Conservation (phyloP, 257 asterid species). For the Cordia subcordata region DNA sequence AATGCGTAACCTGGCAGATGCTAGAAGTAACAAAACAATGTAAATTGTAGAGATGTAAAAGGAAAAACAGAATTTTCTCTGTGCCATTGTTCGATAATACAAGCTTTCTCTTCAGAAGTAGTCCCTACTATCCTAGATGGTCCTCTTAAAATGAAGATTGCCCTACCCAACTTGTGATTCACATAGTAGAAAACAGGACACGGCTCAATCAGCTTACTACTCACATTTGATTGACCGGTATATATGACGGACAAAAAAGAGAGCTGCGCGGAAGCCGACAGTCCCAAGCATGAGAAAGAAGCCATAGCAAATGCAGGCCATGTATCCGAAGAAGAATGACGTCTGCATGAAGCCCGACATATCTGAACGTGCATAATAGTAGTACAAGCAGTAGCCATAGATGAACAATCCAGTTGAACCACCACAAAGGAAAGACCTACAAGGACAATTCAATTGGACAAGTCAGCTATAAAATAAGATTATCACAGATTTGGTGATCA, state of each 20-base stretch:
- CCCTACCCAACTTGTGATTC: slow-evolving; percentile 7
- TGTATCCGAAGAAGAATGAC: slow-evolving; percentile 69
- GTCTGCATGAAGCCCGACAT: slow-evolving; percentile 98
- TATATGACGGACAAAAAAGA: slow-evolving; percentile 45
- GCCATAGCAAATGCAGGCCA: slow-evolving; percentile 51
- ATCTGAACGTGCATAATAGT: slow-evolving; percentile 78
- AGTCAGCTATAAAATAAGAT: neutral
- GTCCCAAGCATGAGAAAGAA: slow-evolving; percentile 54
- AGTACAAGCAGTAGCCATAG: slow-evolving; percentile 77
- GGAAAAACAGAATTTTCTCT: neutral
- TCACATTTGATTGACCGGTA: slow-evolving; percentile 50
- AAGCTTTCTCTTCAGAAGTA: slow-evolving; percentile 13
- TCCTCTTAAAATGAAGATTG: slow-evolving; percentile 12
- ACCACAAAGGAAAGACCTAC: slow-evolving; percentile 85
- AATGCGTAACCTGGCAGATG: no score
- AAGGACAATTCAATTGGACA: neutral
- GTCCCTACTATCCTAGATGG: slow-evolving; percentile 13
- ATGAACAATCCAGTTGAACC: slow-evolving; percentile 90
- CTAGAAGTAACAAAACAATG: neutral
- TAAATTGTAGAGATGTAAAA: neutral
- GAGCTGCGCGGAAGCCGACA: slow-evolving; percentile 44
- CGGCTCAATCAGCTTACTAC: slow-evolving; percentile 16
- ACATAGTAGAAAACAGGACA: slow-evolving; percentile 8
- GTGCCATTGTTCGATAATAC: slow-evolving; percentile 12
- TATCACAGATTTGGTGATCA: no score